Evolutionary conservation across 352 stramenopile species (phyloP), one percentile per base, ranked within the genome.

Genomic region (Pythium rhizo-oryzae): DNA sequence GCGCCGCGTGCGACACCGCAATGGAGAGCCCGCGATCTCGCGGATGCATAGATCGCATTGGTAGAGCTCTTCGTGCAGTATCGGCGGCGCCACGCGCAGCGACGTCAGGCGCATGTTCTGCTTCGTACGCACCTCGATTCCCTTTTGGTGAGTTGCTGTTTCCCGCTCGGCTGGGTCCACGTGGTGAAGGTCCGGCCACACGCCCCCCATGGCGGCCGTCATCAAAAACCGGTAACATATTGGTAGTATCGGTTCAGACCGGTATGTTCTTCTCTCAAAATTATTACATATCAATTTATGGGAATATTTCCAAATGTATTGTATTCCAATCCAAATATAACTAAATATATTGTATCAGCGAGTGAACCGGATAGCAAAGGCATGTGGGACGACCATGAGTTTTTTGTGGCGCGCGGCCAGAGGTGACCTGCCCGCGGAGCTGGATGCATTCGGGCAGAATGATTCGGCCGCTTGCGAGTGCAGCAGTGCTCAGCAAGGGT

Each of bases 91-190:
- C 8, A 52, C 2, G 13, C 12, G 56, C 39, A 13, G 19, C 35
- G 19, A 47, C 41, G 41, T 16, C 18, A 47, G 41, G 7, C 41
- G 8, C 41, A 19, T 16, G 6, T 47, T 6, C 41, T 47, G 12
- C 41, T 8, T 8, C 1, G 41, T 47, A 62, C 56, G 39, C 23
- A 62, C 56, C 56, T 62, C 39, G 56, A 53, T 62, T 62, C 56
- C 56, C 41, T 53, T 53, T 39, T 47, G 56, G 56, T 28, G 54
- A 49, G 39, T 61, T 49, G 25, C 30, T 23, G 28, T 59, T 21
- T 25, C 49, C 33, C 39, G 16, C 24, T 28, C 24, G 5, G n/a
- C 41, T 21, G 11, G 23, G 41, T 62, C 56, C 56, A 62, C 56
- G 56, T 62, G 56, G 56, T 62, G 39, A 35, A 13, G 49, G 56